These are phyloP conservation scores for Dactylellina haptotyla DNA, from an alignment of 2,329 filamentous ascomycete species.

Conservation along the genomic window DNA sequence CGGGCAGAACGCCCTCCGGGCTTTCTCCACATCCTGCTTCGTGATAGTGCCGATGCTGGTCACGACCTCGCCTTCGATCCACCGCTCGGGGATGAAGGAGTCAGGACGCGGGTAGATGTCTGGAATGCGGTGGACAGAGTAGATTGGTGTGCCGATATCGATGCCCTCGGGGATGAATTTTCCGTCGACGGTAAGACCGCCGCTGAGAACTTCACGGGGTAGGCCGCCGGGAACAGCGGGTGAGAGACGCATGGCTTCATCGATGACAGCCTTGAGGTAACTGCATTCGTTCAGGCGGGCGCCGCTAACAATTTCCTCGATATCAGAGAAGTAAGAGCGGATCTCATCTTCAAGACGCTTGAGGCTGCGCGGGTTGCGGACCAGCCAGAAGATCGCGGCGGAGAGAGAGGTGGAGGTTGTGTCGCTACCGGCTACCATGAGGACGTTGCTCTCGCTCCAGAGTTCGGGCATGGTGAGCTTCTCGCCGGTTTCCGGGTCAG, in stretches of 20 bases:
- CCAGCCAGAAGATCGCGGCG: slow-evolving; percentile 72
- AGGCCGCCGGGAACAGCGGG: slow-evolving; percentile 62
- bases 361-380: slow-evolving; percentile 66
- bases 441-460: slow-evolving; percentile 76
- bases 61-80: slow-evolving; percentile 62
- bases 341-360: slow-evolving; percentile 66
- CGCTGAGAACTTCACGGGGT: slow-evolving; percentile 66
- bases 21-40: slow-evolving; percentile 64
- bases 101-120: slow-evolving; percentile 71
- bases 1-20: slow-evolving; percentile 77
- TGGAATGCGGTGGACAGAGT: slow-evolving; percentile 74
- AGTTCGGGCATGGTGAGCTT: slow-evolving; percentile 75
- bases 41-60: slow-evolving; percentile 63
- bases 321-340: slow-evolving; percentile 65
- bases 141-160: slow-evolving; percentile 74
- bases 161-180: slow-evolving; percentile 66
- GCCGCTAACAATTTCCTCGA: slow-evolving; percentile 69
- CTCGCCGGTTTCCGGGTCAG: slow-evolving; percentile 75
- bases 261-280: slow-evolving; percentile 69
- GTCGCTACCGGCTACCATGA: slow-evolving; percentile 67
- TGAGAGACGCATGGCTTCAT: slow-evolving; percentile 65
- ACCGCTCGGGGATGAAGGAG: slow-evolving; percentile 72
- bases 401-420: slow-evolving; percentile 74
- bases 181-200: slow-evolving; percentile 63
- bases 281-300: slow-evolving; percentile 65